Conservation (phyloP, 1,284 basidiomycete genomes). For the Ustilago curta region DNA sequence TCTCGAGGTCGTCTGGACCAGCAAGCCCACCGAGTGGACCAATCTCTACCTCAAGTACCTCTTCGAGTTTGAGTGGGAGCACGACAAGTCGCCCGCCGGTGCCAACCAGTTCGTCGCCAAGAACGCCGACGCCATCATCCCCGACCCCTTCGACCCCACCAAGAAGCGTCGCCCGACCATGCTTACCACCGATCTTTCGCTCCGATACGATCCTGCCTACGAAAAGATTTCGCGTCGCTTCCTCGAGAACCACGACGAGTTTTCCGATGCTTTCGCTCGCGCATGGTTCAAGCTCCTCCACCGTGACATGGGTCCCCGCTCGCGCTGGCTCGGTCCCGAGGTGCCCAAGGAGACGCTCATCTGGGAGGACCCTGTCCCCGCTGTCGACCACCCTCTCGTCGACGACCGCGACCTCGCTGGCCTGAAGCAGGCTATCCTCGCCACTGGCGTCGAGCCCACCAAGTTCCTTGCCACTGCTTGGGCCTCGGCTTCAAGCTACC, state of each 20-base stretch:
- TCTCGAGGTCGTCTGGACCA: conserved; percentile 42
- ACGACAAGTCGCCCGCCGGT: conserved; percentile 44
- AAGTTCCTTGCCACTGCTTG: conserved; percentile 43
- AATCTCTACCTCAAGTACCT: conserved; percentile 52
- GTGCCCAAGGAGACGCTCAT: conserved; percentile 42
- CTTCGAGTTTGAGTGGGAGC: conserved; percentile 49
- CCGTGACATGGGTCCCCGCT: conserved; percentile 49
- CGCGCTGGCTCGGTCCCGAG: conserved; percentile 45
- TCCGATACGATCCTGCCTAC: conserved; percentile 43
- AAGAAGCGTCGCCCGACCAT: conserved; percentile 51
- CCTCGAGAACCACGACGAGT: conserved; percentile 43
- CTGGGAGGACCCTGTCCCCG: conserved; percentile 44
- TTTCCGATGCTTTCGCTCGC: conserved; percentile 38
- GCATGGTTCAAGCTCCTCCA: conserved; percentile 52
- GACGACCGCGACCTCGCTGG: conserved; percentile 42
- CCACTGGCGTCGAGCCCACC: conserved; percentile 38
- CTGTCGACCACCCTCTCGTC: conserved; percentile 33
- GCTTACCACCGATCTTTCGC: conserved; percentile 43
- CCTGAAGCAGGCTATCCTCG: conserved; percentile 45
- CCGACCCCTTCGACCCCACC: conserved; percentile 42
- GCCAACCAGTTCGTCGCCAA: conserved; percentile 48
- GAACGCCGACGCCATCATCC: conserved; percentile 47
- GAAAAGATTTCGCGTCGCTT: conserved; percentile 43
- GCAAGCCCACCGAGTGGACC: conserved; percentile 47
- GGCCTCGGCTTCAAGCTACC: conserved; percentile 42